phyloP scores from a whole-genome alignment of 495 filamentous ascomycete species.

The Cairneyella variabilis region DNA sequence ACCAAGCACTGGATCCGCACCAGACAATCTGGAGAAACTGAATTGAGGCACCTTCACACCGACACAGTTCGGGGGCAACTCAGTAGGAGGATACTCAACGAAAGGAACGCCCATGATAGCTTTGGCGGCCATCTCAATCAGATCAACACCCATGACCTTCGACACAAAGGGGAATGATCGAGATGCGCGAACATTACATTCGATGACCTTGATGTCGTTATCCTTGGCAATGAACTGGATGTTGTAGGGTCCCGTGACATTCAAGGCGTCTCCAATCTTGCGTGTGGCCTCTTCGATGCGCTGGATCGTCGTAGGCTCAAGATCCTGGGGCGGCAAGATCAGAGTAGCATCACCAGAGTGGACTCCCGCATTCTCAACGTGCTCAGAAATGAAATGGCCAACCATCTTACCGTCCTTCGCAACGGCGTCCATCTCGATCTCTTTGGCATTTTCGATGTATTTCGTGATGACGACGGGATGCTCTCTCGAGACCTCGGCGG shows the following conservation, averaged over 20 bases:
- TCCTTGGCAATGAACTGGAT: slow-evolving; percentile 99
- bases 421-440: slow-evolving; percentile 97
- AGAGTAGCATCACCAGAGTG: slow-evolving; percentile 95
- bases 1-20: slow-evolving; percentile 92
- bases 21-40: slow-evolving; percentile 94
- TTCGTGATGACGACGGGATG: slow-evolving; percentile 98
- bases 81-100: slow-evolving; percentile 71
- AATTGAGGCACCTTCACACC: slow-evolving; percentile 99
- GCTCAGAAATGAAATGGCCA: slow-evolving; percentile 91
- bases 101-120: slow-evolving; percentile 88
- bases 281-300: slow-evolving; percentile 92
- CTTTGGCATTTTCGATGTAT: slow-evolving; percentile 94
- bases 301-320: slow-evolving; percentile 81
- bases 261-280: slow-evolving; percentile 92
- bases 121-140: slow-evolving; percentile 98
- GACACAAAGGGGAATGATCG: slow-evolving; percentile 97
- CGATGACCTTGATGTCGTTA: slow-evolving; percentile 99
- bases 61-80: slow-evolving; percentile 76
- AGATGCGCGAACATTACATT: slow-evolving; percentile 96
- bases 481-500: slow-evolving; percentile 86
- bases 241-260: slow-evolving; percentile 96
- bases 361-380: slow-evolving; percentile 94
- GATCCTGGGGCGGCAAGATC: slow-evolving; percentile 91
- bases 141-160: slow-evolving; percentile 96
- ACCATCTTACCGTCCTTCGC: slow-evolving; percentile 79